phyloP scores from a whole-genome alignment of 257 asterid species.

The Nicotiana sylvestris region DNA sequence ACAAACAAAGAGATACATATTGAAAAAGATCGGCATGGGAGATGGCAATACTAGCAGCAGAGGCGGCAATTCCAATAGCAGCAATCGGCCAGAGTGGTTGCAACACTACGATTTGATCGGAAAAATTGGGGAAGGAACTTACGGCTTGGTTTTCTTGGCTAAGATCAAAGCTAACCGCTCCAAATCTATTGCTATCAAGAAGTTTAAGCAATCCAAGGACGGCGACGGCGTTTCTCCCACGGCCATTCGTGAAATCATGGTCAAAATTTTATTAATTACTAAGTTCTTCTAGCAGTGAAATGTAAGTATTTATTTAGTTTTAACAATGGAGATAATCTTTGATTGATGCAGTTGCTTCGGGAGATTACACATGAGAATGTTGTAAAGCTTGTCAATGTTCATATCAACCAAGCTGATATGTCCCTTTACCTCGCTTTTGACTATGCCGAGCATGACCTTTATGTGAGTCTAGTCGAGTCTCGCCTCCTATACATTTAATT shows the following conservation, averaged over 20 bases:
- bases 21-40: conserved; percentile 14
- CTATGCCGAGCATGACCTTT: conserved; percentile 94
- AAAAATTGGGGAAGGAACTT: conserved; percentile 94
- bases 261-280: no score
- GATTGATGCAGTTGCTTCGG: conserved; percentile 78
- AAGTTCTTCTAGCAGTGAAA: no score
- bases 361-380: conserved; percentile 93
- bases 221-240: conserved; percentile 99
- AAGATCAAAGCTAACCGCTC: conserved; percentile 72
- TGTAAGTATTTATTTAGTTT: no score
- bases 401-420: conserved; percentile 88
- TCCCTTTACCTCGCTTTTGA: conserved; percentile 96
- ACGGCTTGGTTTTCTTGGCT: conserved; percentile 91
- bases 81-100: conserved; percentile 87
- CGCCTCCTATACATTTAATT: background rate
- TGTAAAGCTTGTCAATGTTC: conserved; percentile 95
- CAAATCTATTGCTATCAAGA: conserved; percentile 89
- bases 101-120: conserved; percentile 93
- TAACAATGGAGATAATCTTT: background rate
- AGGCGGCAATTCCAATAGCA: conserved; percentile 17
- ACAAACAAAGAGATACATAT: no score
- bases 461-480: conserved; percentile 44
- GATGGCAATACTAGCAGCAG: conserved; percentile 17
- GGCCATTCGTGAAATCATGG: conserved; percentile 99
- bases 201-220: conserved; percentile 96